Percentiles rank a stretch among this genome's conserved stretches.
Conservation (phyloP, 2,329 filamentous ascomycete genomes). For the Endocalyx cinctus region DNA sequence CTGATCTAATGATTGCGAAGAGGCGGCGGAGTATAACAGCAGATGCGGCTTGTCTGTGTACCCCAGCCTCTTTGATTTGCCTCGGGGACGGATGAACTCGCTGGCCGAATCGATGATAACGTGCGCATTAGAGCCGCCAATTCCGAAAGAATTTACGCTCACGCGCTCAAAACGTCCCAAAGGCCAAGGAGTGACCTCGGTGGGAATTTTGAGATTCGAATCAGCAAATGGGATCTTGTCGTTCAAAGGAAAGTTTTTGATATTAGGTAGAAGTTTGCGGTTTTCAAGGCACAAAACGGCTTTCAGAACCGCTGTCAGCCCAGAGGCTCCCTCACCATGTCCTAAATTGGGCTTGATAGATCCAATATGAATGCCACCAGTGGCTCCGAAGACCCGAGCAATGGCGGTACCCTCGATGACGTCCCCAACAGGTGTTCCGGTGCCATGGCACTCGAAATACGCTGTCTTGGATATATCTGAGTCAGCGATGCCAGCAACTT, state of each 20-base stretch:
- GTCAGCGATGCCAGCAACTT: conserved; percentile 5
- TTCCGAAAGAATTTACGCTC: conserved; percentile 30
- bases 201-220: conserved; percentile 23
- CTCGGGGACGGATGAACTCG: background rate
- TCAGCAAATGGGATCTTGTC: conserved; percentile 23
- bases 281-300: conserved; percentile 34
- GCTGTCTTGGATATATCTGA: conserved; percentile 11
- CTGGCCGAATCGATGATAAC: conserved; percentile 15
- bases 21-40: conserved; percentile 11
- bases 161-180: conserved; percentile 14
- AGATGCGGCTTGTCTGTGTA: conserved; percentile 6
- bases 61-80: background rate
- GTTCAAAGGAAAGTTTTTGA: conserved; percentile 28
- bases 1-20: conserved; percentile 3
- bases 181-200: conserved; percentile 27
- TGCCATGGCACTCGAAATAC: conserved; percentile 20
- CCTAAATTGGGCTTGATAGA: conserved; percentile 29
- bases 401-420: conserved; percentile 15
- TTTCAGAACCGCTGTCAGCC: conserved; percentile 39
- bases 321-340: conserved; percentile 39
- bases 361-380: conserved; percentile 12
- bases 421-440: conserved; percentile 18
- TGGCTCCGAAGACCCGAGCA: conserved; percentile 8
- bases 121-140: conserved; percentile 33
- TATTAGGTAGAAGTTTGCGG: conserved; percentile 32